Percentiles rank a stretch among this genome's conserved stretches.
These are phyloP conservation scores for Fusarium dlaminii DNA, from an alignment of 2,329 filamentous ascomycete genomes.

Conservation along the genomic window DNA sequence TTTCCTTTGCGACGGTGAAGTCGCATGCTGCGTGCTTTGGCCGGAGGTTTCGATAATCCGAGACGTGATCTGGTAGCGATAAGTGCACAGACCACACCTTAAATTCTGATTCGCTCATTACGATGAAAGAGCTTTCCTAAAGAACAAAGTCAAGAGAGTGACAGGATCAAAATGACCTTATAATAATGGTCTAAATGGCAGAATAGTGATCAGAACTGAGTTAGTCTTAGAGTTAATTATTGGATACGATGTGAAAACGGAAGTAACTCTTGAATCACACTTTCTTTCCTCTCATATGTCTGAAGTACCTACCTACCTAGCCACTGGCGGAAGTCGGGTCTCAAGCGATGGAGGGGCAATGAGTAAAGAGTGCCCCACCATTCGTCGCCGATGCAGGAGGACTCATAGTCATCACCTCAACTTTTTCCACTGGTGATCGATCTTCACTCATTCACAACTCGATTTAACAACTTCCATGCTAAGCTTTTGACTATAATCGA, in stretches of 20 bases:
- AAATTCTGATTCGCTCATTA: conserved; percentile 35
- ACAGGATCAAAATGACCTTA: not conserved
- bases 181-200: no score
- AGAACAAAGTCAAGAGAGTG: not conserved
- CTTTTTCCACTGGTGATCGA: conserved; percentile 35
- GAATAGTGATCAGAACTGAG: not conserved
- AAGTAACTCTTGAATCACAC: not conserved
- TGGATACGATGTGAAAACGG: not conserved
- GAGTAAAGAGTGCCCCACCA: conserved; percentile 40
- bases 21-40: conserved; percentile 5
- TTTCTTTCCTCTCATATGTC: not conserved
- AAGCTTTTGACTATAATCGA: not conserved
- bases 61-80: not conserved
- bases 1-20: conserved; percentile 9
- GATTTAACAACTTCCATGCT: conserved; percentile 1
- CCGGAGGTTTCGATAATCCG: conserved; percentile 41
- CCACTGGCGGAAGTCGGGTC: conserved; percentile 32
- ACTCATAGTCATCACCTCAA: conserved; percentile 38
- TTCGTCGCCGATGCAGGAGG: conserved; percentile 44
- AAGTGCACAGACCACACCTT: conserved; percentile 50
- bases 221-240: not conserved
- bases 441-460: conserved; percentile 39
- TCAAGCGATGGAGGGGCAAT: conserved; percentile 41
- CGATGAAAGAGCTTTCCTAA: not conserved
- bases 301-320: not conserved